Percentiles rank a stretch among this genome's conserved stretches.
These are phyloP conservation scores for Pythium vanterpoolii DNA, from an alignment of 352 stramenopile species.

Conservation along the genomic window DNA sequence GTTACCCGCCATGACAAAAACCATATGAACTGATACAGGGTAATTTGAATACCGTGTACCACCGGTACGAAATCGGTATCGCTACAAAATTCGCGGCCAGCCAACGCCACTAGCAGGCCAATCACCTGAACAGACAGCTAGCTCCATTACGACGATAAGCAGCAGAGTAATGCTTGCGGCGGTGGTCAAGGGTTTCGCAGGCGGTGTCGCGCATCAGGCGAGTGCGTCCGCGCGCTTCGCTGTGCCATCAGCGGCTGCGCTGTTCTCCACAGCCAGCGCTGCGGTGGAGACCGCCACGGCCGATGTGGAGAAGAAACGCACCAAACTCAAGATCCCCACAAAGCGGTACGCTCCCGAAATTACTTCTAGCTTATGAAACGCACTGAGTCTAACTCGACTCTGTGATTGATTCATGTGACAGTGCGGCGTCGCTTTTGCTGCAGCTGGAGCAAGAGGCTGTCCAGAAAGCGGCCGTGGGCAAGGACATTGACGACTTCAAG, in stretches of 20 bases:
- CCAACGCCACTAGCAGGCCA: slow-evolving; percentile 13
- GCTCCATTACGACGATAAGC: background rate
- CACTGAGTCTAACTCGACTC: background rate
- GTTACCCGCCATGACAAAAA: background rate
- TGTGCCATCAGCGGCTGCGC: slow-evolving; percentile 22
- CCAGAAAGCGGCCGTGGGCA: slow-evolving; percentile 51
- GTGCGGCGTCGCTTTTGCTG: slow-evolving; percentile 59
- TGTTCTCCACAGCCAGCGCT: slow-evolving; percentile 41
- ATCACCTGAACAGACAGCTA: slow-evolving; percentile 3
- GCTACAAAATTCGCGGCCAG: slow-evolving; percentile 6
- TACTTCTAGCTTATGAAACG: background rate
- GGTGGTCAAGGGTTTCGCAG: slow-evolving; percentile 49
- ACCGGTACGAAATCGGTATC: slow-evolving; percentile 17
- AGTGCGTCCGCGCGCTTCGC: slow-evolving; percentile 16
- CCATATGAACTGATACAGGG: background rate
- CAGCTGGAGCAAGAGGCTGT: slow-evolving; percentile 70
- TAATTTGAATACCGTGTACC: background rate
- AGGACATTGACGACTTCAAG: slow-evolving; percentile 72
- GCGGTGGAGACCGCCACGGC: slow-evolving; percentile 6
- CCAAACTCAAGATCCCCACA: slow-evolving; percentile 81
- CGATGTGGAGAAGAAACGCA: slow-evolving; percentile 35
- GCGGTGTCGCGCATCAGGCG: slow-evolving; percentile 27
- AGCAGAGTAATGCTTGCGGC: slow-evolving; percentile 49
- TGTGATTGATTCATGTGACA: background rate
- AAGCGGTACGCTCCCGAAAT: slow-evolving; percentile 37